Evolutionary conservation across 345 rosid genomes (phyloP).

Genomic region (Laguncularia racemosa): DNA sequence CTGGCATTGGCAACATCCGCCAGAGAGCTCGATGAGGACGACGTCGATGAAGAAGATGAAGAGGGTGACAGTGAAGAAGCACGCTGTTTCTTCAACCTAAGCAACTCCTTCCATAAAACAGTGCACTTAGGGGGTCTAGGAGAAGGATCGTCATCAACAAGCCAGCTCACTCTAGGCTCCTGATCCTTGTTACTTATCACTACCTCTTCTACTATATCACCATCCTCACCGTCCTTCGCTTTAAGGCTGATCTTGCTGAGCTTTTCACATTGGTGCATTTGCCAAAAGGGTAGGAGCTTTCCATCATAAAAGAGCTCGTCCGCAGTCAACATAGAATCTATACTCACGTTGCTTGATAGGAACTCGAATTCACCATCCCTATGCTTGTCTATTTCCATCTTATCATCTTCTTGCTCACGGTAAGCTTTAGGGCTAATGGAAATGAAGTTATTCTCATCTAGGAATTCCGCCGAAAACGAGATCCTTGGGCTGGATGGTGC

Average conservation of each 20-base stretch:
- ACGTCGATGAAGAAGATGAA: constrained; percentile 52
- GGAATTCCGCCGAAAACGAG: constrained; percentile 80
- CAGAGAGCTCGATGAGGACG: constrained; percentile 58
- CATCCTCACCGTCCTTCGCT: constrained; percentile 19
- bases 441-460: constrained; percentile 52
- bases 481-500: constrained; percentile 59
- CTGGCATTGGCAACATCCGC: constrained; percentile 33
- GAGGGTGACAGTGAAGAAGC: constrained; percentile 33
- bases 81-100: constrained; percentile 76
- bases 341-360: constrained; percentile 42
- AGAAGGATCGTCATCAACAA: constrained; percentile 90
- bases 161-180: constrained; percentile 49
- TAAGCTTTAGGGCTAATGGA: constrained; percentile 50
- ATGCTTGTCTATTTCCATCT: constrained; percentile 18
- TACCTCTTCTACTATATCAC: constrained; percentile 19
- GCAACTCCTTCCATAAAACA: constrained; percentile 87
- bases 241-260: constrained; percentile 49
- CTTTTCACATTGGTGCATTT: constrained; percentile 62
- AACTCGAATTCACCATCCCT: constrained; percentile 76
- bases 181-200: constrained; percentile 22
- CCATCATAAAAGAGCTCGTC: constrained; percentile 93
- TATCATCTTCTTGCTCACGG: constrained; percentile 15
- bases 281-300: constrained; percentile 87
- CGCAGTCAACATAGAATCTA: constrained; percentile 57
- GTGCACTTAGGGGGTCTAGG: constrained; percentile 97